phyloP scores from a whole-genome alignment of 257 asterid species.

The Rubia yunnanensis region DNA sequence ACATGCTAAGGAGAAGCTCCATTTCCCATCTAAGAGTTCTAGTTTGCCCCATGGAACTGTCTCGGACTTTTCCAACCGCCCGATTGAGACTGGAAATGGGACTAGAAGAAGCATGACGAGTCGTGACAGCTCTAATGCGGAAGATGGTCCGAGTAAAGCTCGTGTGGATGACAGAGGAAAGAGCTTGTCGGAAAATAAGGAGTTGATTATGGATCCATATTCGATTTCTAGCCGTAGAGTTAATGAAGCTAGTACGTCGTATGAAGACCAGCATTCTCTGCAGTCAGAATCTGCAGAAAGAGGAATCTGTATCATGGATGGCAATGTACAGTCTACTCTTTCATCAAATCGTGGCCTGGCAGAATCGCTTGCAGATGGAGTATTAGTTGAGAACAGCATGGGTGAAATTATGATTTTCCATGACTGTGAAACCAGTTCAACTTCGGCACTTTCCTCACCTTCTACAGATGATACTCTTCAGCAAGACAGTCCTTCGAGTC shows the following conservation, averaged over 20 bases:
- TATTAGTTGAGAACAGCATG: slow-evolving; percentile 41
- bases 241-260: slow-evolving; percentile 50
- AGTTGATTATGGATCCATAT: slow-evolving; percentile 34
- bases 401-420: slow-evolving; percentile 42
- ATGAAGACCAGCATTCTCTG: slow-evolving; percentile 28
- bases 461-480: slow-evolving; percentile 27
- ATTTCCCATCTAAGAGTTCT: slow-evolving; percentile 28
- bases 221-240: slow-evolving; percentile 19
- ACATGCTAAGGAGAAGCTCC: slow-evolving; percentile 35
- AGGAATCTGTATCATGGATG: slow-evolving; percentile 17
- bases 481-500: slow-evolving; percentile 37
- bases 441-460: slow-evolving; percentile 43
- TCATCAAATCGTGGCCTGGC: slow-evolving; percentile 23
- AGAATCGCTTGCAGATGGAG: slow-evolving; percentile 42
- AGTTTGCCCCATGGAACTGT: slow-evolving; percentile 22
- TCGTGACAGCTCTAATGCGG: slow-evolving; percentile 26
- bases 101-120: slow-evolving; percentile 28
- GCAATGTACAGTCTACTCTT: slow-evolving; percentile 19
- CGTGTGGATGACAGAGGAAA: slow-evolving; percentile 35
- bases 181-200: slow-evolving; percentile 43
- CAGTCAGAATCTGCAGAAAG: slow-evolving; percentile 21
- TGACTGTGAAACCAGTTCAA: slow-evolving; percentile 42
- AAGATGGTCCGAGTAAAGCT: slow-evolving; percentile 28
- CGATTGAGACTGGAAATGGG: slow-evolving; percentile 33
- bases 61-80: slow-evolving; percentile 25